Evolutionary conservation across 2,329 filamentous ascomycete genomes (phyloP), one percentile per base, ranked within the genome.

Genomic region (Neurospora sp.): DNA sequence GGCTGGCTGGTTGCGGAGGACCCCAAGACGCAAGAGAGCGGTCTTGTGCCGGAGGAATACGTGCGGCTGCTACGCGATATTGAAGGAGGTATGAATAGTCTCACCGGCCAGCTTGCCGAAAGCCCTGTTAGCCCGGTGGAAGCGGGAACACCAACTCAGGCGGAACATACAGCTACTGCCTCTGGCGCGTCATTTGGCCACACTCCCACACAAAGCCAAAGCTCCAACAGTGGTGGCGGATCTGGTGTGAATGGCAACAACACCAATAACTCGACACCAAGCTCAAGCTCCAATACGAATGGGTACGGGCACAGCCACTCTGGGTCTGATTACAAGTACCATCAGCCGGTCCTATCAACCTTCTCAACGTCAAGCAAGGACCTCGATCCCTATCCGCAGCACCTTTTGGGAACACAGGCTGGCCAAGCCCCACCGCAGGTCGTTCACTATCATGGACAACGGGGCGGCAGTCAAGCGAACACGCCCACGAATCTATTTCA

Each of bases 1-100:
- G 96, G 96, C 69, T 99, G 96, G 96, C 85, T 99, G 68, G 96
- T 99, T 33, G 96, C 96, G 4, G 93, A 97, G 81, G 96, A 99
- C 77, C 94, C 95, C 13, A 94, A 93, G 79, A 97, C 93, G 0
- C 93, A 89, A 74, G 96, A 99, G 81, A 97, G 93, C 76, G 96
- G 96, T 0, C 85, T 99, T 42, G 96, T 99, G 1, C 96, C 96
- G 0, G 96, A 99, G 80, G 94, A 96, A 80, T 99, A 98, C 78
- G 96, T 99, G 58, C 90, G 96, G 17, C 84, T 99, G 66, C 85
- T 99, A 71, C 89, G 93, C 67, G 93, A 98, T 77, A 97, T 98
- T 69, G 93, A 97, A 79, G 94, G 94, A 23, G 95, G 93, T 40
- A 89, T 94, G 83, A 91, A 87, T 72, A 92, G 91, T 76, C 79